phyloP scores from a whole-genome alignment of 2,329 filamentous ascomycete species.

The Harringtonia lauricola region DNA sequence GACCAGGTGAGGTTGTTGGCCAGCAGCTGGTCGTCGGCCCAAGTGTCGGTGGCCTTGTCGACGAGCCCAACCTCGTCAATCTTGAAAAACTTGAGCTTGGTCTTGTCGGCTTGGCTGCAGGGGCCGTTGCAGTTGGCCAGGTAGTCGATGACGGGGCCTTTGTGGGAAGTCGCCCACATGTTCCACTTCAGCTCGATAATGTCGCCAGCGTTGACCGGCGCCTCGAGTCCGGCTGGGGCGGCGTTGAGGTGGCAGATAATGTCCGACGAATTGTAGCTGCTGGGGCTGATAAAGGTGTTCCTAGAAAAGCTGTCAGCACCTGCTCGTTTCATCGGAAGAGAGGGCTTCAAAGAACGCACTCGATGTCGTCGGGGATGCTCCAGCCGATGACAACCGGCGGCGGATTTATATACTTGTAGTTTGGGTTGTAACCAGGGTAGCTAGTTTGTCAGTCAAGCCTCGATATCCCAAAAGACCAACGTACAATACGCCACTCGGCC shows the following conservation, averaged over 20 bases:
- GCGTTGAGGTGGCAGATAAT: constrained; percentile 19
- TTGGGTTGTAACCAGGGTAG: constrained; percentile 16
- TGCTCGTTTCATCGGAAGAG: neutral
- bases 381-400: constrained; percentile 18
- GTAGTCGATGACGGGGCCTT: constrained; percentile 23
- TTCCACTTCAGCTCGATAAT: constrained; percentile 18
- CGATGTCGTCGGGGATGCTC: constrained; percentile 19
- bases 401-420: constrained; percentile 17
- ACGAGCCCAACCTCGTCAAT: constrained; percentile 21
- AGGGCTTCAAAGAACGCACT: constrained; percentile 8
- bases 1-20: constrained; percentile 38
- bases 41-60: constrained; percentile 18
- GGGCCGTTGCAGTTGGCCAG: constrained; percentile 21
- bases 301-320: constrained; percentile 4
- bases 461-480: constrained; percentile 12
- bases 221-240: constrained; percentile 16
- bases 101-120: constrained; percentile 22
- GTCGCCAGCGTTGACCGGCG: constrained; percentile 16
- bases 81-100: constrained; percentile 18
- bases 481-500: constrained; percentile 17
- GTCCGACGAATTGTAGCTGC: constrained; percentile 14
- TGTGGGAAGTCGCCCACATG: constrained; percentile 17
- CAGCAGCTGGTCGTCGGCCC: constrained; percentile 17
- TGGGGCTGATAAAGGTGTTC: constrained; percentile 17
- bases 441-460: too few relatives aligned